phyloP scores from a whole-genome alignment of 306 rosid species.

The Cucurbita ficifolia region DNA sequence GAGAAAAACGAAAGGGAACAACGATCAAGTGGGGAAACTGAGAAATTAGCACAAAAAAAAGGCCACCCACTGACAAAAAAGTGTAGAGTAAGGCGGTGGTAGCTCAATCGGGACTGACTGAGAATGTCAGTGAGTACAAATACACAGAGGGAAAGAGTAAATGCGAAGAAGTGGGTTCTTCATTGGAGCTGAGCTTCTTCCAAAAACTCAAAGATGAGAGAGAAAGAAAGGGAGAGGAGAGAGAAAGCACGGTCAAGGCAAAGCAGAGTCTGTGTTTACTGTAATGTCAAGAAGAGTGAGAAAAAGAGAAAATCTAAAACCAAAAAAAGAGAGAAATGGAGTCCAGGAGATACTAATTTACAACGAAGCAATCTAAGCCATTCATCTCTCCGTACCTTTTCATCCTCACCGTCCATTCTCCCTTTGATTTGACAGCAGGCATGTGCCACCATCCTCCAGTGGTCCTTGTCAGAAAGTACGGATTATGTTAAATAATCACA shows the following conservation, averaged over 20 bases:
- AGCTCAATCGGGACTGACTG: conserved; percentile 44
- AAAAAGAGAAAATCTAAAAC: background rate
- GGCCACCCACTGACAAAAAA: background rate
- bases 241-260: conserved; percentile 6
- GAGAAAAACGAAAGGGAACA: conserved; percentile 7
- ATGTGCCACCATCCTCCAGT: conserved; percentile 90
- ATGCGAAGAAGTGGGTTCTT: conserved; percentile 13
- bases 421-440: conserved; percentile 64
- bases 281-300: background rate
- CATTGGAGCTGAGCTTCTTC: background rate
- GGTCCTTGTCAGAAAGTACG: conserved; percentile 83
- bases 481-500: conserved; percentile 15
- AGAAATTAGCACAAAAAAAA: background rate
- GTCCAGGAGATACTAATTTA: conserved; percentile 22
- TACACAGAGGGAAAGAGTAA: conserved; percentile 1
- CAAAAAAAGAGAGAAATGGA: conserved; percentile 14
- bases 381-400: conserved; percentile 26
- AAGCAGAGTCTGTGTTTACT: background rate
- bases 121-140: conserved; percentile 21
- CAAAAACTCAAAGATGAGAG: conserved; percentile 20
- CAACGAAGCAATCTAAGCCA: conserved; percentile 22
- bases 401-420: conserved; percentile 18
- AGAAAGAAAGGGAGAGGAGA: conserved; percentile 13
- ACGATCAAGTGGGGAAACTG: conserved; percentile 8
- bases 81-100: conserved; percentile 22